A percentile compares a stretch with the other conserved stretches of the same genome.
phyloP scores from a whole-genome alignment of 768 basidiomycete species.

The Agaricus subrufescens region DNA sequence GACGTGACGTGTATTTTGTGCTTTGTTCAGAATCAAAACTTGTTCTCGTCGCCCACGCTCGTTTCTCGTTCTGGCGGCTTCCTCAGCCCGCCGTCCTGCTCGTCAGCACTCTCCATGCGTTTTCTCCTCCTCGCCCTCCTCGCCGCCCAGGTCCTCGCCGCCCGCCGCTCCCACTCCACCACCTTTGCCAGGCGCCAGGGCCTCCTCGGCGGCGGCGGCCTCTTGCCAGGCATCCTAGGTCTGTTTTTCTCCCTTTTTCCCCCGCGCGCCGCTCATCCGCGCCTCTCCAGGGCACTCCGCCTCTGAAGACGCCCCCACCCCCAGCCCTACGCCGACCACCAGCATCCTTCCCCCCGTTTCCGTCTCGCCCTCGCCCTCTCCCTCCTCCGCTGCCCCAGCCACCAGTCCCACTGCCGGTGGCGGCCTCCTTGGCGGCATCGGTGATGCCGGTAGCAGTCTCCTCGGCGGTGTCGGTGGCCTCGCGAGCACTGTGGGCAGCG shows the following conservation, averaged over 20 bases:
- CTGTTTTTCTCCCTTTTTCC: not conserved
- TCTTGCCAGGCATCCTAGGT: not conserved
- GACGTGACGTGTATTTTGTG: slow-evolving; percentile 9
- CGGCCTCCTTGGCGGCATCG: not conserved
- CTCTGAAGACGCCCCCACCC: not conserved
- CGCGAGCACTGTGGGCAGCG: not conserved
- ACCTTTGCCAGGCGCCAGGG: slow-evolving; percentile 6
- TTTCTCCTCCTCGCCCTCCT: slow-evolving; percentile 23
- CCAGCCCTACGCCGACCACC: not conserved
- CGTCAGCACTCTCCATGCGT: slow-evolving; percentile 21
- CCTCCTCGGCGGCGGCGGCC: not conserved
- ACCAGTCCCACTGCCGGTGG: no score
- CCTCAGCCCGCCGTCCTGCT: slow-evolving; percentile 21
- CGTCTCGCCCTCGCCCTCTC: not conserved
- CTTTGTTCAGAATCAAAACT: not conserved
- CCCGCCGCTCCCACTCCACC: slow-evolving; percentile 38
- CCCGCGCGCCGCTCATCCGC: not conserved
- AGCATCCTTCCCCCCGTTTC: slow-evolving; percentile 3
- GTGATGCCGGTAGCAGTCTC: not conserved
- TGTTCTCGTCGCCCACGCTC: slow-evolving; percentile 29
- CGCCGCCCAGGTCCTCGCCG: slow-evolving; percentile 23
- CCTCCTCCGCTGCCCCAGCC: no score
- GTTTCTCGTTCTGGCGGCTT: slow-evolving; percentile 26
- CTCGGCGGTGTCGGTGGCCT: not conserved
- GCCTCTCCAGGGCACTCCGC: no score